Percentiles rank a stretch among this genome's conserved stretches.
These are phyloP conservation scores for Cryptosporidium baileyi DNA, from an alignment of 169 alveolate genomes.

Conservation along the genomic window DNA sequence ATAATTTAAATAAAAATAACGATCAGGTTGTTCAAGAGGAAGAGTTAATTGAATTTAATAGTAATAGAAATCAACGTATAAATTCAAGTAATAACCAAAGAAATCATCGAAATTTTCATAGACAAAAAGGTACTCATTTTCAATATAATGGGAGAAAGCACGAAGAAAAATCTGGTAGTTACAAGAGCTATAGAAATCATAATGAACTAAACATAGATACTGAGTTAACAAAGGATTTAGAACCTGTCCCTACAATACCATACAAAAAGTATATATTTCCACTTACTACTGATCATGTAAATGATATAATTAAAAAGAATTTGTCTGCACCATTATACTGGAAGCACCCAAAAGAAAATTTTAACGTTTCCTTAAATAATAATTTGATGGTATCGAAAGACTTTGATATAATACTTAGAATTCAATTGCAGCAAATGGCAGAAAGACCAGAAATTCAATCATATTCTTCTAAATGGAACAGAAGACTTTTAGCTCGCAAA, in stretches of 20 bases:
- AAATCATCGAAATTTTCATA: neutral
- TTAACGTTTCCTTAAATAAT: neutral
- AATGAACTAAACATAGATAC: neutral
- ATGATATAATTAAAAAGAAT: neutral
- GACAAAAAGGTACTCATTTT: neutral
- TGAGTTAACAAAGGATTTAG: neutral
- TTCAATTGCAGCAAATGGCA: conserved; percentile 69
- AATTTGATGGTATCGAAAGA: conserved; percentile 49
- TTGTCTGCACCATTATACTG: conserved; percentile 8
- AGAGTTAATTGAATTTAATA: neutral
- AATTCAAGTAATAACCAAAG: neutral
- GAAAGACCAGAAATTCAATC: conserved; percentile 70
- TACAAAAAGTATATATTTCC: conserved; percentile 22
- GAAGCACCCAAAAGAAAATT: neutral
- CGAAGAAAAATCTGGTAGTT: conserved; percentile 10
- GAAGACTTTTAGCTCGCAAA: conserved; percentile 47
- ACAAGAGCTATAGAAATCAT: neutral
- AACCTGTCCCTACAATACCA: conserved; percentile 17
- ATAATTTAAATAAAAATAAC: neutral
- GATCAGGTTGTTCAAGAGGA: neutral
- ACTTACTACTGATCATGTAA: conserved; percentile 23
- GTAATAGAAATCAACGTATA: neutral
- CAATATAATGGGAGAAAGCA: no score
- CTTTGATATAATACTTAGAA: conserved; percentile 48
- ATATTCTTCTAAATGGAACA: conserved; percentile 63